Evolutionary conservation across 805 yeast species (phyloP).

Genomic region (Candida alai): DNA sequence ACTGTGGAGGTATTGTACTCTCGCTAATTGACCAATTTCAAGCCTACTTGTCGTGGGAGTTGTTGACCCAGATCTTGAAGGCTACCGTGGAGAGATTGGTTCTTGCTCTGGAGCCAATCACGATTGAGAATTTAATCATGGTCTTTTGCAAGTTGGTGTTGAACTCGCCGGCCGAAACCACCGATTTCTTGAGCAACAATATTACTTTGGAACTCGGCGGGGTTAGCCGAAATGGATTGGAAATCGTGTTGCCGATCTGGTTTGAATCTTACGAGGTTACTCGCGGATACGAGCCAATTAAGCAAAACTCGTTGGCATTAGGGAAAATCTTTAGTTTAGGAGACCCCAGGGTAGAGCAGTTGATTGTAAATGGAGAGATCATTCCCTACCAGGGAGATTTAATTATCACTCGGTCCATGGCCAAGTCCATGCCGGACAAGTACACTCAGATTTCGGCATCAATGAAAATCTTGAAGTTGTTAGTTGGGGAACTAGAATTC

Average conservation of each 20-base stretch:
- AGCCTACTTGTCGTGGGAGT: constrained; percentile 32
- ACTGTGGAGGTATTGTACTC: constrained; percentile 65
- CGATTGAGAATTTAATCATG: constrained; percentile 71
- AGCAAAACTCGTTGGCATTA: constrained; percentile 65
- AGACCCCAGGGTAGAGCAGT: constrained; percentile 46
- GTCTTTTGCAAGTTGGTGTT: constrained; percentile 73
- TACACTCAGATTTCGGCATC: constrained; percentile 67
- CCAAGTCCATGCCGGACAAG: constrained; percentile 57
- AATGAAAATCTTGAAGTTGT: constrained; percentile 66
- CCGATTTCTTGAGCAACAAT: constrained; percentile 51
- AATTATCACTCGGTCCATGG: constrained; percentile 86
- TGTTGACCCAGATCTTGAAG: constrained; percentile 55
- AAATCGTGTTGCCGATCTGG: constrained; percentile 73
- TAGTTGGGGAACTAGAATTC: constrained; percentile 64
- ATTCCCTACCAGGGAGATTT: constrained; percentile 56
- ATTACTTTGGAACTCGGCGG: constrained; percentile 1
- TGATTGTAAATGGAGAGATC: constrained; percentile 75
- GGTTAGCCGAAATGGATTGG: constrained; percentile 40
- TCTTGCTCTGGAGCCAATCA: constrained; percentile 62
- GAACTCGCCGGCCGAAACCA: constrained; percentile 57
- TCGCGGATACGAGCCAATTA: constrained; percentile 72
- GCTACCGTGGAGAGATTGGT: constrained; percentile 70
- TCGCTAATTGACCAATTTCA: constrained; percentile 54
- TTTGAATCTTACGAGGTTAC: constrained; percentile 74
- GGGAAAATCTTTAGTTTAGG: constrained; percentile 59